phyloP scores from a whole-genome alignment of 345 rosid species.

The Acer negundo region DNA sequence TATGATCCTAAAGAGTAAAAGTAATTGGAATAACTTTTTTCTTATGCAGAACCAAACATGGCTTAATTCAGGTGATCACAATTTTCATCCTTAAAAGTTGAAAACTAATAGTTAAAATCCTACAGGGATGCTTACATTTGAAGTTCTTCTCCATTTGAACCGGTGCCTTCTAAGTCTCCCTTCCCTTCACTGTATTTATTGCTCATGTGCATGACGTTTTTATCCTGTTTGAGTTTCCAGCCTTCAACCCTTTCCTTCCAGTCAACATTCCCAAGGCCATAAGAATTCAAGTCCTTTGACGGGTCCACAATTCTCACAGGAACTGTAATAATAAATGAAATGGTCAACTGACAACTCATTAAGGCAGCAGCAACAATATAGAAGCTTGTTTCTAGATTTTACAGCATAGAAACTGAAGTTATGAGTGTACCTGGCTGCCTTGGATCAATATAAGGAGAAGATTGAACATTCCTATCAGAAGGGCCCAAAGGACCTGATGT shows the following conservation, averaged over 20 bases:
- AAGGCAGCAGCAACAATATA: background rate
- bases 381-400: slow-evolving; percentile 16
- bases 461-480: slow-evolving; percentile 66
- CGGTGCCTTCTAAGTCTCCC: slow-evolving; percentile 97
- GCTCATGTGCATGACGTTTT: slow-evolving; percentile 68
- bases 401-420: slow-evolving; percentile 11
- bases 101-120: slow-evolving; percentile 18
- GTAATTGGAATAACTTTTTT: background rate
- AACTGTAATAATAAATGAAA: slow-evolving; percentile 47
- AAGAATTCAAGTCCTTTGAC: slow-evolving; percentile 94
- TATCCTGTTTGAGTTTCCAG: slow-evolving; percentile 99
- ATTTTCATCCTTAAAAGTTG: background rate
- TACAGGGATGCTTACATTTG: slow-evolving; percentile 64
- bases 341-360: slow-evolving; percentile 24
- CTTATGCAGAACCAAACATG: background rate
- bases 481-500: slow-evolving; percentile 99
- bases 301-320: slow-evolving; percentile 99
- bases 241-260: slow-evolving; percentile 99
- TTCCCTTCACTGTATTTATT: slow-evolving; percentile 78
- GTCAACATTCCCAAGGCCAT: slow-evolving; percentile 96
- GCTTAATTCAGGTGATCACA: background rate
- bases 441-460: slow-evolving; percentile 96
- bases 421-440: slow-evolving; percentile 82
- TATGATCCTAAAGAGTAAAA: slow-evolving; percentile 12
- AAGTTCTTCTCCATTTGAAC: slow-evolving; percentile 96